phyloP scores from a whole-genome alignment of 202 grass and related monocot species.

The Digitaria exilis region DNA sequence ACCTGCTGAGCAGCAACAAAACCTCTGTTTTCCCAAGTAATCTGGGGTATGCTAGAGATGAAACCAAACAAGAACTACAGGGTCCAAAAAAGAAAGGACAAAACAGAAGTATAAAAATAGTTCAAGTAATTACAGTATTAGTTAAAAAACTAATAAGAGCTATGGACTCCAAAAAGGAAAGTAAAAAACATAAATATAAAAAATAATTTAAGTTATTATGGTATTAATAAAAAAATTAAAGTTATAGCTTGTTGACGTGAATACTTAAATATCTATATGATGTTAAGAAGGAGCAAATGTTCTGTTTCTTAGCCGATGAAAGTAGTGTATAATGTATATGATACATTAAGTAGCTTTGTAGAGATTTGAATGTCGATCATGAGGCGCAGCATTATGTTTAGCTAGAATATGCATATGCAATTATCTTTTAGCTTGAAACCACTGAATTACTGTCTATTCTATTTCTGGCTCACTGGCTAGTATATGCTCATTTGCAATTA shows the following conservation, averaged over 20 bases:
- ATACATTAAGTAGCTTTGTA: not conserved
- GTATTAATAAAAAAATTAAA: not conserved
- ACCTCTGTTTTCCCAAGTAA: no score
- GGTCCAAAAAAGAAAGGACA: not conserved
- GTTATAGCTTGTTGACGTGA: slow-evolving; percentile 1
- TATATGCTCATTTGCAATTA: not conserved
- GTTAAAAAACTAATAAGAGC: not conserved
- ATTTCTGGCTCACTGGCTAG: slow-evolving; percentile 14
- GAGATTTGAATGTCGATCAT: not conserved
- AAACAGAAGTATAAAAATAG: not conserved
- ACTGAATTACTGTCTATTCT: not conserved
- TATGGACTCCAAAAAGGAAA: not conserved
- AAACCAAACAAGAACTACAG: not conserved
- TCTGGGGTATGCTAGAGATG: no score
- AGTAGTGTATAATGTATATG: not conserved
- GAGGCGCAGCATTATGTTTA: slow-evolving; percentile 1
- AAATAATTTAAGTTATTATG: not conserved
- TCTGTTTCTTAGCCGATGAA: not conserved
- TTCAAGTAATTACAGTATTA: slow-evolving; percentile 8
- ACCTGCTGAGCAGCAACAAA: not conserved
- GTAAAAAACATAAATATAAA: not conserved
- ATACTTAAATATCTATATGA: slow-evolving; percentile 8
- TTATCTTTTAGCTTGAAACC: not conserved
- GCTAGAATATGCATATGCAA: no score
- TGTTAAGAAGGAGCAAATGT: not conserved